Base-by-base conservation (phyloP, 352 stramenopile species). In the Thalassiosira livingstoniorum region DNA sequence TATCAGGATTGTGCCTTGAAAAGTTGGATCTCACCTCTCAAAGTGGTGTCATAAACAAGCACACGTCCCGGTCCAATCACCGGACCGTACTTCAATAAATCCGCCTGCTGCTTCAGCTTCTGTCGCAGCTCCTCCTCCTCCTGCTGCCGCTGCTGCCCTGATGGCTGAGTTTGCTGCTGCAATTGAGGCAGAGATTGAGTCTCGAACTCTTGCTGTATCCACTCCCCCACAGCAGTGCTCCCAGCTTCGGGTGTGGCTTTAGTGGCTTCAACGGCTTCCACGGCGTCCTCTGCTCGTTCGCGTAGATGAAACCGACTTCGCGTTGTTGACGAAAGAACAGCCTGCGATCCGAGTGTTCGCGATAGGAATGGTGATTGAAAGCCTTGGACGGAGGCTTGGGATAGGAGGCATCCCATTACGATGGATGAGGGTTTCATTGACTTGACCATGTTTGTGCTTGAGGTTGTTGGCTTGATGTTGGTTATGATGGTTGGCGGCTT, bases 21-120 rank as follows among this genome's bases (percentile, higher is more conserved):
- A n/a, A n/a, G n/a, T n/a, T n/a, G n/a, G n/a, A n/a, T 29, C 65
- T 74, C 51, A 74, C 65, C 65, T 74, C 65, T 74, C 11, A 74
- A 65, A 39, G 85, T 92, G 25, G 90, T 94, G 60, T 94, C 90
- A 67, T 92, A 94, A 42, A 94, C 75, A 0, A 93, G 51, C 4
- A 87, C 82, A 35, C 83, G 21, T 10, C 73, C 64, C 5, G 89
- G 89, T 47, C 89, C 89, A 11, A 84, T 43, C n/a, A 92, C 60
- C 21, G 55, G 27, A 42, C 64, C 58, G 7, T 71, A 11, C 37
- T 47, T 27, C 34, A 68, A 63, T 23, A 70, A 62, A 3, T n/a
- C 51, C 23, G 58, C 39, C 13, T 47, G 64, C 31, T 47, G 64
- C 37, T 31, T 55, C 11, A 4, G 47, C 47, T 10, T 25, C 11